These are phyloP conservation scores for Puccinia polysora DNA, from an alignment of 1,284 basidiomycete genomes.

Conservation along the genomic window DNA sequence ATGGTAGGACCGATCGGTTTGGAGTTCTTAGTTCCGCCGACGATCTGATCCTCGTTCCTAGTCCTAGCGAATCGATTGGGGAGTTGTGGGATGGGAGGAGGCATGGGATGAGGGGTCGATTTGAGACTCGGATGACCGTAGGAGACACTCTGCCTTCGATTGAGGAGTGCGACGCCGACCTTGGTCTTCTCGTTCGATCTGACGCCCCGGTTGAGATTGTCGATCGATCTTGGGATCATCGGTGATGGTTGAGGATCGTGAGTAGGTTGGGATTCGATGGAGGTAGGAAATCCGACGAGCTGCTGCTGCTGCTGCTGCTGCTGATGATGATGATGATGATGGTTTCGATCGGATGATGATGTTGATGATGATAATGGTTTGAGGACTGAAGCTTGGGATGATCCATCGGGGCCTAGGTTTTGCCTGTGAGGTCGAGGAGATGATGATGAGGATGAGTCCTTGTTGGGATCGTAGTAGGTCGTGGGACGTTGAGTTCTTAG, in stretches of 20 bases:
- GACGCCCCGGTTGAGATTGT: background rate
- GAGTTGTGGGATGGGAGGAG: slow-evolving; percentile 20
- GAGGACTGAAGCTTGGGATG: background rate
- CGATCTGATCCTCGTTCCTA: slow-evolving; percentile 10
- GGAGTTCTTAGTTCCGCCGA: slow-evolving; percentile 2
- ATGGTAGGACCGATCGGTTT: slow-evolving; percentile 28
- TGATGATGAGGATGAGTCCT: slow-evolving; percentile 11
- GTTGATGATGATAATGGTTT: background rate
- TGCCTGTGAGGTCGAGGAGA: background rate
- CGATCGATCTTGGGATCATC: background rate
- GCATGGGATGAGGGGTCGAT: slow-evolving; percentile 37
- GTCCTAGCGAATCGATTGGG: slow-evolving; percentile 3
- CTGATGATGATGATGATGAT: background rate
- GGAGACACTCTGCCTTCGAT: slow-evolving; percentile 51
- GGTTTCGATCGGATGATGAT: background rate
- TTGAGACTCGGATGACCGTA: slow-evolving; percentile 44
- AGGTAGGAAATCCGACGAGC: background rate
- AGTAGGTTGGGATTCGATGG: background rate
- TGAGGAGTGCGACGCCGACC: slow-evolving; percentile 50
- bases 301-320: background rate
- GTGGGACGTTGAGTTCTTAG: slow-evolving; percentile 41
- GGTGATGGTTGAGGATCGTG: background rate
- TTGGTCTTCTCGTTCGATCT: slow-evolving; percentile 43
- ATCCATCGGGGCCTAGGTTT: background rate
- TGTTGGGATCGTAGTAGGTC: slow-evolving; percentile 37